Evolutionary conservation across 495 filamentous ascomycete genomes (phyloP).

Genomic region (Neurospora sp.): DNA sequence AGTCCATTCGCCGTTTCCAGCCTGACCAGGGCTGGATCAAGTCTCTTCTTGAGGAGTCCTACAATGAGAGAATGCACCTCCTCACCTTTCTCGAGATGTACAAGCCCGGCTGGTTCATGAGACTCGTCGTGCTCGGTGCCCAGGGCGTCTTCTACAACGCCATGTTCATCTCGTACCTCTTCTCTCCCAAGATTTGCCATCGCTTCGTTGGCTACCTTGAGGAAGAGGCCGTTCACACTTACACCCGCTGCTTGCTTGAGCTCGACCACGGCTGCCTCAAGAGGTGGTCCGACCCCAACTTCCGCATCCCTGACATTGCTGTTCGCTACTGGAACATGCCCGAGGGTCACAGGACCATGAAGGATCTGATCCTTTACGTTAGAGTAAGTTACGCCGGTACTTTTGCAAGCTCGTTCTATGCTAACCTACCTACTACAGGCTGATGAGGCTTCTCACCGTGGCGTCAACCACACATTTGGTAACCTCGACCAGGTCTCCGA

Average conservation of each 20-base stretch:
- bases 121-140: slow-evolving; percentile 71
- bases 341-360: slow-evolving; percentile 71
- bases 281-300: slow-evolving; percentile 57
- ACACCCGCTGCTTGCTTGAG: slow-evolving; percentile 77
- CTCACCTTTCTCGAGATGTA: slow-evolving; percentile 90
- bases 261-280: slow-evolving; percentile 75
- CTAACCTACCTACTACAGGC: slow-evolving; percentile 23
- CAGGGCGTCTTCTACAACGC: slow-evolving; percentile 88
- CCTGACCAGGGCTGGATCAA: slow-evolving; percentile 98
- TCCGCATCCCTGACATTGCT: slow-evolving; percentile 82
- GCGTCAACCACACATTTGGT: slow-evolving; percentile 91
- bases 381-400: slow-evolving; percentile 24
- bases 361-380: slow-evolving; percentile 77
- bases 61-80: slow-evolving; percentile 95
- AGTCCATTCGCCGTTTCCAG: slow-evolving; percentile 72
- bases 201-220: slow-evolving; percentile 96
- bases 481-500: slow-evolving; percentile 72
- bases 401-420: neutral
- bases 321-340: slow-evolving; percentile 90
- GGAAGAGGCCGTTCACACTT: slow-evolving; percentile 94
- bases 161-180: slow-evolving; percentile 80
- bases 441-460: slow-evolving; percentile 90
- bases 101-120: slow-evolving; percentile 87
- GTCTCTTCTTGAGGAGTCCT: slow-evolving; percentile 85
- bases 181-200: slow-evolving; percentile 84